A percentile compares a stretch with the other conserved stretches of the same genome.
These are phyloP conservation scores for Ophiosphaerella herpotricha DNA, from an alignment of 2,329 filamentous ascomycete genomes.

Conservation along the genomic window DNA sequence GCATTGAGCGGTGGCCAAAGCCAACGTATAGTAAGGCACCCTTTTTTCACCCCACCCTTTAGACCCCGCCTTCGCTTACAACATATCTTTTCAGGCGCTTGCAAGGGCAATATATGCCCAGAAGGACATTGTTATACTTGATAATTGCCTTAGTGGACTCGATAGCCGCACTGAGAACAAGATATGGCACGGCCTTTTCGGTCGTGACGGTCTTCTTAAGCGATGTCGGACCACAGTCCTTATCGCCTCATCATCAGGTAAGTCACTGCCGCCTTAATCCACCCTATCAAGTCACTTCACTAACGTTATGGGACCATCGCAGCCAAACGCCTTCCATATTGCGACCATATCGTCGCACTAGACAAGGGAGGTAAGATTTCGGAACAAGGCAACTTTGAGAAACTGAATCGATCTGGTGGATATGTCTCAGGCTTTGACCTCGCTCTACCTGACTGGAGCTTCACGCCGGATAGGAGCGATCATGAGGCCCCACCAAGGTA, in stretches of 20 bases:
- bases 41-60: constrained; percentile 17
- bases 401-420: constrained; percentile 37
- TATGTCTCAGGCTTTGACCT: constrained; percentile 45
- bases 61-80: constrained; percentile 12
- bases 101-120: constrained; percentile 58
- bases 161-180: constrained; percentile 56
- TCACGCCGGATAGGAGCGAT: constrained; percentile 31
- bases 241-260: constrained; percentile 40
- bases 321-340: constrained; percentile 44
- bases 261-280: constrained; percentile 2
- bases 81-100: constrained; percentile 43
- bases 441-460: constrained; percentile 37
- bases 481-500: constrained; percentile 40
- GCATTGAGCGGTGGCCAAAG: constrained; percentile 59
- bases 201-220: constrained; percentile 52
- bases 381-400: constrained; percentile 49
- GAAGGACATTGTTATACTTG: constrained; percentile 54
- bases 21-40: constrained; percentile 51
- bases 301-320: background rate
- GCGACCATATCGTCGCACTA: constrained; percentile 51
- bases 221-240: constrained; percentile 43
- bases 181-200: constrained; percentile 55
- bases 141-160: constrained; percentile 58
- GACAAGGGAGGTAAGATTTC: constrained; percentile 38
- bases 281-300: background rate